Percentiles rank a stretch among this genome's conserved stretches.
phyloP scores from a whole-genome alignment of 306 rosid species.

The Castanopsis chinensis region DNA sequence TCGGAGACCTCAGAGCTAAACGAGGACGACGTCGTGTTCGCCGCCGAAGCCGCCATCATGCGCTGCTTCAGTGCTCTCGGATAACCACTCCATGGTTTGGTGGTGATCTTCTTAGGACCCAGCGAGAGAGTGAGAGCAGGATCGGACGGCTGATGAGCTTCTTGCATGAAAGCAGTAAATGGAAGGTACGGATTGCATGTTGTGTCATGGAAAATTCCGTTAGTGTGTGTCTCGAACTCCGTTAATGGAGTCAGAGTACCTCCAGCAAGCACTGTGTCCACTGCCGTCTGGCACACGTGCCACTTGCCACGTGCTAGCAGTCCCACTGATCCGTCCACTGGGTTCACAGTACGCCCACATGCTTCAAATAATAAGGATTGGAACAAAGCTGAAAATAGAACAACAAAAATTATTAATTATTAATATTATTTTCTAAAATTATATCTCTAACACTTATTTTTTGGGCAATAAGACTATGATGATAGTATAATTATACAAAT shows the following conservation, averaged over 20 bases:
- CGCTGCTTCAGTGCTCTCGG: not conserved
- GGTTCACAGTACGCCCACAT: conserved; percentile 74
- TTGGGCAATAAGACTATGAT: no score
- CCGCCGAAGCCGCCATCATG: not conserved
- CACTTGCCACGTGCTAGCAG: conserved; percentile 59
- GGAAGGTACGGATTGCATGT: not conserved
- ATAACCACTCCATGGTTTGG: not conserved
- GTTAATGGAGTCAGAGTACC: conserved; percentile 42
- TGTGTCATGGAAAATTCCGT: not conserved
- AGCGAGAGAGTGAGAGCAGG: conserved; percentile 1
- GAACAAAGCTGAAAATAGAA: conserved; percentile 44
- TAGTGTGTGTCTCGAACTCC: not conserved
- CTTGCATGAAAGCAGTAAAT: conserved; percentile 3
- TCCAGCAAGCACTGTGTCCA: conserved; percentile 51
- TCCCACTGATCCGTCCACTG: conserved; percentile 73
- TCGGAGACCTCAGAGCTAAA: conserved; percentile 41
- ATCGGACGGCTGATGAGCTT: conserved; percentile 4
- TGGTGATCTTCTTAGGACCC: not conserved
- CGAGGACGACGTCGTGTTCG: conserved; percentile 13
- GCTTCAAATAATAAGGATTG: conserved; percentile 75
- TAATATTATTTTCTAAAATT: not conserved
- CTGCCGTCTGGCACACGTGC: conserved; percentile 63
- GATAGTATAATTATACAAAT: no score
- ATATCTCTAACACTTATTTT: not conserved
- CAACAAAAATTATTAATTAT: not conserved